phyloP scores from a whole-genome alignment of 352 stramenopile genomes.

The Phytophthora hibernalis region DNA sequence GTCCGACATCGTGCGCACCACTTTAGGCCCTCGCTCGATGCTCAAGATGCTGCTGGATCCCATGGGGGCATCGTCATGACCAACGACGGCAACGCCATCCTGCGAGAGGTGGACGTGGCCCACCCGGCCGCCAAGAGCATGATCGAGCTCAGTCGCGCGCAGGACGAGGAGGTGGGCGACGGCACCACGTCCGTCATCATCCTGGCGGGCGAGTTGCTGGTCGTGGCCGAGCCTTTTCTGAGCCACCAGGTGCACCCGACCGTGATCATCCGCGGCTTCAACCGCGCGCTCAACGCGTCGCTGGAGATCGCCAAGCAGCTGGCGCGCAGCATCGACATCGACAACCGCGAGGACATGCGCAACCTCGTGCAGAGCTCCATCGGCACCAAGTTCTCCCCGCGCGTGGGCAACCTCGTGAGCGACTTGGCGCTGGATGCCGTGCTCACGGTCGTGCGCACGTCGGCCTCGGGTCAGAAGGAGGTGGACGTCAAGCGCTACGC shows the following conservation, averaged over 20 bases:
- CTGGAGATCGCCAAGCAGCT: conserved; percentile 95
- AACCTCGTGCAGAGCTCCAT: conserved; percentile 97
- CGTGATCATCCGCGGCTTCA: conserved; percentile 97
- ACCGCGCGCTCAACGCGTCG: conserved; percentile 84
- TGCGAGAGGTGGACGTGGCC: conserved; percentile 98
- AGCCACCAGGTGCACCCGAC: conserved; percentile 98
- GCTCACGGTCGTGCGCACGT: conserved; percentile 93
- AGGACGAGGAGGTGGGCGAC: conserved; percentile 99
- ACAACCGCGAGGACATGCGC: conserved; percentile 95
- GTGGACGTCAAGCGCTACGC: conserved; percentile 99
- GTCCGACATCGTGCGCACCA: conserved; percentile 99
- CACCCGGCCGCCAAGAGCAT: conserved; percentile 99
- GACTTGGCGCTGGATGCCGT: conserved; percentile 98
- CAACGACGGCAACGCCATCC: conserved; percentile 99
- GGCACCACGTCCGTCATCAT: conserved; percentile 99
- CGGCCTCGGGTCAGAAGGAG: conserved; percentile 91
- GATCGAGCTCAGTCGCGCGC: conserved; percentile 98
- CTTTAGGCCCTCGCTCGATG: conserved; percentile 98
- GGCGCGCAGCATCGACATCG: conserved; percentile 93
- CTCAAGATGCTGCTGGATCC: conserved; percentile 99
- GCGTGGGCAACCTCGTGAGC: conserved; percentile 97
- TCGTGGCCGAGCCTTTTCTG: conserved; percentile 97
- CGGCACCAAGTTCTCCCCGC: conserved; percentile 98
- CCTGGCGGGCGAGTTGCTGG: conserved; percentile 97
- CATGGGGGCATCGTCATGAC: conserved; percentile 99